Percentiles rank a stretch among this genome's conserved stretches.
These are phyloP conservation scores for Trametes cinnabarina DNA, from an alignment of 768 basidiomycete species.

Conservation along the genomic window DNA sequence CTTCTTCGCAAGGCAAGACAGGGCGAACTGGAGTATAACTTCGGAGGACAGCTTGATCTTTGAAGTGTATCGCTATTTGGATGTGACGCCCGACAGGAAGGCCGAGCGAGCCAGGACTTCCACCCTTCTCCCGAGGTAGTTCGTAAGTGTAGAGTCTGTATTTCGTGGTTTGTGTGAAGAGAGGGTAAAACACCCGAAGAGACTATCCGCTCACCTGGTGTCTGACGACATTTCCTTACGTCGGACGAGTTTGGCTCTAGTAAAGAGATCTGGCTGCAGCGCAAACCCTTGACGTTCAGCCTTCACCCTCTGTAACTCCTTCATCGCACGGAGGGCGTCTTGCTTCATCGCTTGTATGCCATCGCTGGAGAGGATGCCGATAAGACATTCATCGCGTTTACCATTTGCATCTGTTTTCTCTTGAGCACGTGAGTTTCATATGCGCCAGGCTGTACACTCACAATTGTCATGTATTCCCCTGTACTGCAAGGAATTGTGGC, in stretches of 20 bases:
- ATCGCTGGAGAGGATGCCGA: conserved; percentile 16
- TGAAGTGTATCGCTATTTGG: conserved; percentile 23
- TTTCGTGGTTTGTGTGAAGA: too few species aligned
- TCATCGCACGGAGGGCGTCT: conserved; percentile 18
- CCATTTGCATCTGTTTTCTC: conserved; percentile 15
- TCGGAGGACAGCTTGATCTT: conserved; percentile 22
- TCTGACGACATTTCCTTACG: conserved; percentile 12
- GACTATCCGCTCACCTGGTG: conserved; percentile 11
- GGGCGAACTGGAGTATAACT: conserved; percentile 24
- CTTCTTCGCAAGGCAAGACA: conserved; percentile 22
- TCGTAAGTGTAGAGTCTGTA: conserved; percentile 22
- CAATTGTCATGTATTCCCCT: too few species aligned
- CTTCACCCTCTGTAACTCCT: conserved; percentile 17
- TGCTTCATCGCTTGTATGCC: conserved; percentile 20
- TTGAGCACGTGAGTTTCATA: too few species aligned
- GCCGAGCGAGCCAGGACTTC: conserved; percentile 18
- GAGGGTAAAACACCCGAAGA: not conserved
- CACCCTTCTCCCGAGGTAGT: conserved; percentile 16
- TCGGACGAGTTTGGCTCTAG: conserved; percentile 14
- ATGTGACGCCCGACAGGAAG: conserved; percentile 25
- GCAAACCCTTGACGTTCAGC: conserved; percentile 17
- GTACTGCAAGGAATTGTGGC: too few species aligned
- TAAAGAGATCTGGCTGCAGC: conserved; percentile 22
- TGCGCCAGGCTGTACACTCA: too few species aligned
- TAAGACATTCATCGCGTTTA: conserved; percentile 21